These are phyloP conservation scores for Aspergillus pseudoterreus DNA, from an alignment of 2,329 filamentous ascomycete species.

Conservation along the genomic window DNA sequence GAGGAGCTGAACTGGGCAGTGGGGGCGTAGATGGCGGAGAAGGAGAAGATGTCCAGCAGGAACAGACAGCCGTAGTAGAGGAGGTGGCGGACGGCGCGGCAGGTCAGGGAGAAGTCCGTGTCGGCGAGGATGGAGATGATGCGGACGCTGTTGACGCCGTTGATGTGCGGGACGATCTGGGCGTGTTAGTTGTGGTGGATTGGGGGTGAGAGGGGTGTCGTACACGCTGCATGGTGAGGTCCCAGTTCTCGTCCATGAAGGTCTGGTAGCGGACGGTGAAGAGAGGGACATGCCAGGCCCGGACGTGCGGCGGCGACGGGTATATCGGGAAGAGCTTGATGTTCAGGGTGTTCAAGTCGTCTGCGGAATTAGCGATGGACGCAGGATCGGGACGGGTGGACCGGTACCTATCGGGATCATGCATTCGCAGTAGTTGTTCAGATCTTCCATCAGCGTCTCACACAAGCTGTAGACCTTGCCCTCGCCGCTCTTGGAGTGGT, in stretches of 20 bases:
- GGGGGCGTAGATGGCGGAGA: slow-evolving; percentile 83
- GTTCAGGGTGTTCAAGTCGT: slow-evolving; percentile 91
- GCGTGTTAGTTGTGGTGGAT: not conserved
- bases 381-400: slow-evolving; percentile 1
- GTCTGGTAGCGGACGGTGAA: slow-evolving; percentile 55
- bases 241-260: slow-evolving; percentile 54
- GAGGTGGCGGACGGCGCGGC: slow-evolving; percentile 81
- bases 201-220: not conserved
- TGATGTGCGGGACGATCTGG: slow-evolving; percentile 76
- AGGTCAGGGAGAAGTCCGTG: slow-evolving; percentile 80
- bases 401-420: slow-evolving; percentile 89
- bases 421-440: slow-evolving; percentile 97
- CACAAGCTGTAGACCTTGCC: slow-evolving; percentile 65
- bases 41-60: slow-evolving; percentile 92
- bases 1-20: slow-evolving; percentile 69
- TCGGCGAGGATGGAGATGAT: slow-evolving; percentile 82
- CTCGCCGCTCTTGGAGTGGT: slow-evolving; percentile 43
- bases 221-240: slow-evolving; percentile 51
- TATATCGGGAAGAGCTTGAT: slow-evolving; percentile 92
- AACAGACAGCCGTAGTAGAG: slow-evolving; percentile 90
- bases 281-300: slow-evolving; percentile 87
- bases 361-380: slow-evolving; percentile 41
- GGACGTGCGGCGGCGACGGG: slow-evolving; percentile 69
- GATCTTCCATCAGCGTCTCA: slow-evolving; percentile 81
- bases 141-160: slow-evolving; percentile 85